These are phyloP conservation scores for Ciborinia camelliae DNA, from an alignment of 2,329 filamentous ascomycete genomes.

Conservation along the genomic window DNA sequence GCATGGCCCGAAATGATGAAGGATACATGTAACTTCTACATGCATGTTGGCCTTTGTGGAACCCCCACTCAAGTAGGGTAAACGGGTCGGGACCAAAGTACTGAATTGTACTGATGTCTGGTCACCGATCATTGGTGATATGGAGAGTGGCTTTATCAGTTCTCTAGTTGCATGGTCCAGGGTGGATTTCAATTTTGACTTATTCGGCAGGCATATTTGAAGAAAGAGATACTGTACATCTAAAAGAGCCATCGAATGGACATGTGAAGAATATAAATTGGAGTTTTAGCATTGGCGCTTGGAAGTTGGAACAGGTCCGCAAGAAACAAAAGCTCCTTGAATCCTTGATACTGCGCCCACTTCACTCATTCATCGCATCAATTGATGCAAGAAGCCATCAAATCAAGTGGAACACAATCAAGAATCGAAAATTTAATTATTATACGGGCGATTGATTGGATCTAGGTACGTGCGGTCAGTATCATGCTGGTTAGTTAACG, in stretches of 20 bases:
- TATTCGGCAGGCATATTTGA: background rate
- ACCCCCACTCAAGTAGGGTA: background rate
- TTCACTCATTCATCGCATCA: background rate
- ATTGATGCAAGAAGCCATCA: background rate
- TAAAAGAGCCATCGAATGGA: background rate
- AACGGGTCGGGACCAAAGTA: background rate
- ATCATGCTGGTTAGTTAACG: conserved; percentile 1
- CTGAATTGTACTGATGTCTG: conserved; percentile 4
- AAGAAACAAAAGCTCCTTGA: background rate
- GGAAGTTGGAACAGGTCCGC: conserved; percentile 9
- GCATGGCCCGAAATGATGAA: background rate
- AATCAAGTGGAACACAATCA: background rate
- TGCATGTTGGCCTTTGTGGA: background rate
- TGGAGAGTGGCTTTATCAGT: background rate
- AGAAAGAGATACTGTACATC: background rate
- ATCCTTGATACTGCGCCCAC: background rate
- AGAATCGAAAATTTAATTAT: background rate
- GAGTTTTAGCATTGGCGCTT: background rate
- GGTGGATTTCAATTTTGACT: no score
- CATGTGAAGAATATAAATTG: background rate
- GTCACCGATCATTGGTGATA: background rate
- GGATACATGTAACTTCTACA: background rate
- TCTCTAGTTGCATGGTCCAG: background rate
- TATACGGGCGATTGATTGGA: background rate
- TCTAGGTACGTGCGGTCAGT: background rate